phyloP scores from a whole-genome alignment of 2,329 filamentous ascomycete genomes.

The Beauveria sp. region DNA sequence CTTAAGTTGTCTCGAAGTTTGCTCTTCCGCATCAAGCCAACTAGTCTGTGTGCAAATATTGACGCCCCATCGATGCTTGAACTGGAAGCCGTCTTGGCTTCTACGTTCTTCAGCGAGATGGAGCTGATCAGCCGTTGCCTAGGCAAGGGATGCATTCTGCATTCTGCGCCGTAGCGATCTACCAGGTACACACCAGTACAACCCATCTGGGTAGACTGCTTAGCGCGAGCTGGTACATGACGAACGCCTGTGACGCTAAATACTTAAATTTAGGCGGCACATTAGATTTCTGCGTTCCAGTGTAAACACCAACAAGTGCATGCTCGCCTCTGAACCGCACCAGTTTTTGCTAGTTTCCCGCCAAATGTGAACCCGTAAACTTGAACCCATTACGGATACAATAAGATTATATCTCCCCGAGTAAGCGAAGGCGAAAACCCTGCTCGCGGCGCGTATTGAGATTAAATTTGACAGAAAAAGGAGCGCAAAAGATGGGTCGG shows the following conservation, averaged over 20 bases:
- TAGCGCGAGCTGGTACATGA: slow-evolving; percentile 6
- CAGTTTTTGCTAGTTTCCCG: not conserved
- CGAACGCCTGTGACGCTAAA: not conserved
- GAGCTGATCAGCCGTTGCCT: slow-evolving; percentile 1
- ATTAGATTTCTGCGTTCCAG: not conserved
- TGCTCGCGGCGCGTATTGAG: not conserved
- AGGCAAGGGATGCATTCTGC: slow-evolving; percentile 8
- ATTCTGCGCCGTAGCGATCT: slow-evolving; percentile 3
- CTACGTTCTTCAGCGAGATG: slow-evolving; percentile 3
- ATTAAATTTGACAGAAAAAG: slow-evolving; percentile 3
- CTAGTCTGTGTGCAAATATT: slow-evolving; percentile 95
- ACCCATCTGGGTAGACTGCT: slow-evolving; percentile 2
- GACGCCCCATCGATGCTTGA: slow-evolving; percentile 38
- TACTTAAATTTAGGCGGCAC: not conserved
- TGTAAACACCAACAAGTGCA: not conserved
- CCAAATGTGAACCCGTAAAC: no score
- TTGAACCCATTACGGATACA: not conserved
- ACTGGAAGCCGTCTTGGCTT: slow-evolving; percentile 44
- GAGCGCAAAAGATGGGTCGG: slow-evolving; percentile 5
- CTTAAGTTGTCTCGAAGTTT: slow-evolving; percentile 88
- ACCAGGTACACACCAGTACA: slow-evolving; percentile 10
- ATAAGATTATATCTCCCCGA: not conserved
- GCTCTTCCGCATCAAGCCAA: slow-evolving; percentile 76
- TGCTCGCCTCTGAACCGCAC: not conserved
- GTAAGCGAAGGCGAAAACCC: not conserved